A percentile compares a stretch with the other conserved stretches of the same genome.
phyloP scores from a whole-genome alignment of 2,329 filamentous ascomycete species.

The Fusarium humuli region DNA sequence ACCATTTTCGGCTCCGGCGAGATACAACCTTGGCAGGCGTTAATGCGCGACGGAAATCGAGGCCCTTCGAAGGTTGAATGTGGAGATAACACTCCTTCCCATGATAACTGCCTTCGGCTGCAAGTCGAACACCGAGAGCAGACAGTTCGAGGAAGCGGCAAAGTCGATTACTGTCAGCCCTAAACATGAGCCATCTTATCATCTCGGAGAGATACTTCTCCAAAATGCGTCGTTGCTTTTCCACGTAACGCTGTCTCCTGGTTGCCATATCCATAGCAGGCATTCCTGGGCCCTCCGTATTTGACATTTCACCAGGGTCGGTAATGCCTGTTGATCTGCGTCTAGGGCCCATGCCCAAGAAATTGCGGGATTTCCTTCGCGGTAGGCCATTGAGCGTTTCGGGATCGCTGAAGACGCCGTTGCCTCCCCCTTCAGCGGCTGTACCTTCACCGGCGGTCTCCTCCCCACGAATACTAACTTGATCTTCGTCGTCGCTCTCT shows the following conservation, averaged over 20 bases:
- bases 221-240: conserved; percentile 84
- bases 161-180: conserved; percentile 92
- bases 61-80: conserved; percentile 89
- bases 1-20: conserved; percentile 94
- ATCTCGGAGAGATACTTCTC: conserved; percentile 93
- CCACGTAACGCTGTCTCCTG: conserved; percentile 72
- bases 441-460: conserved; percentile 65
- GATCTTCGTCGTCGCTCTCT: conserved; percentile 79
- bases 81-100: conserved; percentile 96
- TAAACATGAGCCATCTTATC: conserved; percentile 96
- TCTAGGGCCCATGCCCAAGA: conserved; percentile 60
- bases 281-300: conserved; percentile 57
- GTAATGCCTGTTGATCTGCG: conserved; percentile 64
- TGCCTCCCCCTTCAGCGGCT: conserved; percentile 74
- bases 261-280: conserved; percentile 61
- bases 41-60: conserved; percentile 85
- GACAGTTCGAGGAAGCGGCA: conserved; percentile 97
- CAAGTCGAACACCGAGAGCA: conserved; percentile 90
- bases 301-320: conserved; percentile 60
- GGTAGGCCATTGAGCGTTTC: conserved; percentile 49
- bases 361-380: conserved; percentile 64
- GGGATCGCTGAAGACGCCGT: conserved; percentile 53
- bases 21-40: conserved; percentile 82
- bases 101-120: conserved; percentile 95
- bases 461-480: conserved; percentile 53